Evolutionary conservation across 2,329 filamentous ascomycete genomes (phyloP).

Genomic region (Botrytis porri): DNA sequence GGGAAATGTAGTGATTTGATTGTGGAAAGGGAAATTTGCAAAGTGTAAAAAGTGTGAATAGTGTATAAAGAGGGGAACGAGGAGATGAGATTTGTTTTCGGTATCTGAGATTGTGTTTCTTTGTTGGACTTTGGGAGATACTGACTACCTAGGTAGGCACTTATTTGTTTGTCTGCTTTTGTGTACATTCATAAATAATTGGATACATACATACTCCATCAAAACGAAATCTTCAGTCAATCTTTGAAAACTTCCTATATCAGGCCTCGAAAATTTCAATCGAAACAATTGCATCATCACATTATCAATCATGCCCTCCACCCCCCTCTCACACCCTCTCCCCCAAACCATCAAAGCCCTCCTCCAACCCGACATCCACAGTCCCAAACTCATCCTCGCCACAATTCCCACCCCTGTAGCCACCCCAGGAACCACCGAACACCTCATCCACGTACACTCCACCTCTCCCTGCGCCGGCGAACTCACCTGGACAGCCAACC

Average conservation of each 20-base stretch:
- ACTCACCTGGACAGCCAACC: slow-evolving; percentile 1
- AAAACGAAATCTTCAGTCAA: background rate
- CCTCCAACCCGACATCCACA: slow-evolving; percentile 14
- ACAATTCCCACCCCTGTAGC: background rate
- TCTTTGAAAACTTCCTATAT: rapidly evolving
- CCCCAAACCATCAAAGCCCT: slow-evolving; percentile 4
- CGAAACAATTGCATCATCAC: background rate
- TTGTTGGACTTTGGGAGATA: background rate
- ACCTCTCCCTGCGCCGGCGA: slow-evolving; percentile 14
- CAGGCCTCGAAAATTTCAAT: background rate
- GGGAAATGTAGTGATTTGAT: background rate
- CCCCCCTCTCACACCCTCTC: background rate
- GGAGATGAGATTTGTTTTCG: background rate
- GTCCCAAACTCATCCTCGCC: slow-evolving; percentile 9
- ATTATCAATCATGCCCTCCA: background rate
- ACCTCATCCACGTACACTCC: slow-evolving; percentile 4
- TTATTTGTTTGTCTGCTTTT: background rate
- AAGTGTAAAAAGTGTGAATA: no score
- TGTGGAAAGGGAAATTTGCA: no score
- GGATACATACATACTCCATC: background rate
- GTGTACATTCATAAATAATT: no score
- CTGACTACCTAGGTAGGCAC: no score
- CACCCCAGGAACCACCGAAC: background rate
- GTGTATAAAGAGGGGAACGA: slow-evolving; percentile 1
- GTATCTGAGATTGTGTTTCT: background rate